Conservation (phyloP, 2,329 filamentous ascomycete genomes). For the Apiospora pterosperma region DNA sequence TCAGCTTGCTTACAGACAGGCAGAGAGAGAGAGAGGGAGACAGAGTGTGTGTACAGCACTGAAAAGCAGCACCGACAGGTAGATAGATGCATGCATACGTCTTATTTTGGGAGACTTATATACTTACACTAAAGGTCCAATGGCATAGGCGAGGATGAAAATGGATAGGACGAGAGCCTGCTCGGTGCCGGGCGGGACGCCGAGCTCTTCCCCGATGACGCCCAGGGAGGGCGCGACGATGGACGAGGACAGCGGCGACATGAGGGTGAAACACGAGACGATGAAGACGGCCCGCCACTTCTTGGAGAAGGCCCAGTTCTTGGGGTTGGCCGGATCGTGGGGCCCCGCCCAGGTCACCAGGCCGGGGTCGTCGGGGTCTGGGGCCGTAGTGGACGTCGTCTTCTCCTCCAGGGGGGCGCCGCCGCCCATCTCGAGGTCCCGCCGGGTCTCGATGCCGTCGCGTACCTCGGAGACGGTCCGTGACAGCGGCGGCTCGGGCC, state of each 20-base stretch:
- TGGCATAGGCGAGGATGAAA: constrained; percentile 51
- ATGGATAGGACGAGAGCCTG: constrained; percentile 43
- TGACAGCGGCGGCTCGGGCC: constrained; percentile 19
- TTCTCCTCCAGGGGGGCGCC: constrained; percentile 17
- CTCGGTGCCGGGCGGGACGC: constrained; percentile 42
- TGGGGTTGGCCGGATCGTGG: constrained; percentile 47
- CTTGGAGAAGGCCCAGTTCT: constrained; percentile 51
- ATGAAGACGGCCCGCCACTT: constrained; percentile 57
- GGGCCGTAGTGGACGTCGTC: constrained; percentile 16
- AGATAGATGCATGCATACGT: background rate
- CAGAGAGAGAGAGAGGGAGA: background rate
- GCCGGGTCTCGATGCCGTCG: constrained; percentile 35
- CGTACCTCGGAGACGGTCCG: constrained; percentile 35
- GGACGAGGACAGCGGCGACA: constrained; percentile 57
- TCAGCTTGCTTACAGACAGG: background rate
- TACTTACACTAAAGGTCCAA: constrained; percentile 44
- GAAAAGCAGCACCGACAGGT: background rate
- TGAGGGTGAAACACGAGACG: constrained; percentile 55
- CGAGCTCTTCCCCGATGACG: constrained; percentile 50
- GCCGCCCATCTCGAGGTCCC: constrained; percentile 32
- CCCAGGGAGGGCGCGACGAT: constrained; percentile 51
- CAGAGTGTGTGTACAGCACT: too few species aligned
- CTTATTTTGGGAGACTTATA: background rate
- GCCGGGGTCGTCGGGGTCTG: constrained; percentile 33
- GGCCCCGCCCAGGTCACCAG: constrained; percentile 49